A percentile compares a stretch with the other conserved stretches of the same genome.
phyloP scores from a whole-genome alignment of 73 alveolate genomes.

The Urostyla sp. region DNA sequence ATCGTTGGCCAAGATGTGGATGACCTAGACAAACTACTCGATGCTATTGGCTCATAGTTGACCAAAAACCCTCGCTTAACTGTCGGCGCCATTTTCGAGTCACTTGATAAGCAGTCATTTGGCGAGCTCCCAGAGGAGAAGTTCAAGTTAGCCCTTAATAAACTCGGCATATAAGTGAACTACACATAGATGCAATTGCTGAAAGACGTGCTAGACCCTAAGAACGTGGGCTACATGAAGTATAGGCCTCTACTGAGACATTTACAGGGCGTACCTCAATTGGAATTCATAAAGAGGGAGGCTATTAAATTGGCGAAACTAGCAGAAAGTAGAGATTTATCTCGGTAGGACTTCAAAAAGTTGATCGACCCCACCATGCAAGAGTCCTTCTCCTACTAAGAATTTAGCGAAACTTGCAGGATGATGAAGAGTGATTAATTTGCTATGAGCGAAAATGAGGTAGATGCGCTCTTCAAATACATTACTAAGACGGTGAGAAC shows the following conservation, averaged over 20 bases:
- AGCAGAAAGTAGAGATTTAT: conserved; percentile 43
- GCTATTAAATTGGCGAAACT: conserved; percentile 38
- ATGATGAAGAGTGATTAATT: background rate
- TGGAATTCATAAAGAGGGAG: conserved; percentile 20
- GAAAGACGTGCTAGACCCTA: conserved; percentile 48
- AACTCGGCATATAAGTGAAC: conserved; percentile 6
- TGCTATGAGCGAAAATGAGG: conserved; percentile 26
- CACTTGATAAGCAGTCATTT: conserved; percentile 45
- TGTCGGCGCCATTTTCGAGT: conserved; percentile 44
- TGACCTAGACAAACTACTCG: conserved; percentile 55
- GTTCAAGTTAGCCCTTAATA: conserved; percentile 13
- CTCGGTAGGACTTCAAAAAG: conserved; percentile 4
- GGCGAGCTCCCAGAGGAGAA: conserved; percentile 49
- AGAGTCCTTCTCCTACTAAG: conserved; percentile 22
- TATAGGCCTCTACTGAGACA: conserved; percentile 38
- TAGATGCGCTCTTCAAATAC: conserved; percentile 17
- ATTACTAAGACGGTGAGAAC: conserved; percentile 42
- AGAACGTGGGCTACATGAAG: conserved; percentile 13
- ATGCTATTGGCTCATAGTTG: conserved; percentile 41
- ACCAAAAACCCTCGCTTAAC: conserved; percentile 43
- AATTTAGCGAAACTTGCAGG: conserved; percentile 22
- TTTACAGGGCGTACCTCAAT: conserved; percentile 58
- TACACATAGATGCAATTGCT: background rate
- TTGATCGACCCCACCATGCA: conserved; percentile 15
- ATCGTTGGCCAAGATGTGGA: conserved; percentile 11